Percentiles rank a stretch among this genome's conserved stretches.
Evolutionary conservation across 2,329 filamentous ascomycete species (phyloP).

Genomic region (Curvularia hawaiiensis): DNA sequence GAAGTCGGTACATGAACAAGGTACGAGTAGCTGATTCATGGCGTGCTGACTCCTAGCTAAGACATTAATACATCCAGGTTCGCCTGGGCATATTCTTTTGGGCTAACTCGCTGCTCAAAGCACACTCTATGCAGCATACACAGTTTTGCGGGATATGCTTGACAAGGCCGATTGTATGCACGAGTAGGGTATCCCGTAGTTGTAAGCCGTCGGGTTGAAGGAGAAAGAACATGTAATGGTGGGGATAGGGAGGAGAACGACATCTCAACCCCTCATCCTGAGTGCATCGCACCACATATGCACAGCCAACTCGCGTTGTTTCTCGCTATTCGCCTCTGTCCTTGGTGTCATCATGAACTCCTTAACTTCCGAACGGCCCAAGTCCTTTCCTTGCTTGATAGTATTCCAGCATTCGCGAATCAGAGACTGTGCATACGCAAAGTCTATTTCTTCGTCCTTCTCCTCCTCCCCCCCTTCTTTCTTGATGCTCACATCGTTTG

Average conservation of each 20-base stretch:
- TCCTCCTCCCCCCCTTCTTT: neutral
- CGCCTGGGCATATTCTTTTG: neutral
- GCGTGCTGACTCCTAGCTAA: neutral
- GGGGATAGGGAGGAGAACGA: too few relatives aligned
- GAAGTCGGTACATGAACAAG: neutral
- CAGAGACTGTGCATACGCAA: constrained; percentile 29
- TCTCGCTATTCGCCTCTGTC: constrained; percentile 5
- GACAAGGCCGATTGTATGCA: too few relatives aligned
- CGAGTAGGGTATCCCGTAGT: neutral
- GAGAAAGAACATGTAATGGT: neutral
- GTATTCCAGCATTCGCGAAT: constrained; percentile 34
- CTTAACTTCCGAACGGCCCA: constrained; percentile 32
- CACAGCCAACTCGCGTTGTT: constrained; percentile 29
- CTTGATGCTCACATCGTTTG: neutral
- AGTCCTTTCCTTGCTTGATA: constrained; percentile 29
- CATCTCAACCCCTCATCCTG: constrained; percentile 31
- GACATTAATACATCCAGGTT: neutral
- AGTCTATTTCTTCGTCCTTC: constrained; percentile 19
- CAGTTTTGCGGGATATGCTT: neutral
- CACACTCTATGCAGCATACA: neutral
- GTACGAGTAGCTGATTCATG: neutral
- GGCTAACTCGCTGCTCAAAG: neutral
- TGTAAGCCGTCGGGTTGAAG: too few relatives aligned
- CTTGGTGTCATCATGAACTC: constrained; percentile 35
- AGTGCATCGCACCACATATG: constrained; percentile 45